Evolutionary conservation across 192 early-diverging fungal species (phyloP), one percentile per base, ranked within the genome.

Genomic region (Allomyces arbusculus): DNA sequence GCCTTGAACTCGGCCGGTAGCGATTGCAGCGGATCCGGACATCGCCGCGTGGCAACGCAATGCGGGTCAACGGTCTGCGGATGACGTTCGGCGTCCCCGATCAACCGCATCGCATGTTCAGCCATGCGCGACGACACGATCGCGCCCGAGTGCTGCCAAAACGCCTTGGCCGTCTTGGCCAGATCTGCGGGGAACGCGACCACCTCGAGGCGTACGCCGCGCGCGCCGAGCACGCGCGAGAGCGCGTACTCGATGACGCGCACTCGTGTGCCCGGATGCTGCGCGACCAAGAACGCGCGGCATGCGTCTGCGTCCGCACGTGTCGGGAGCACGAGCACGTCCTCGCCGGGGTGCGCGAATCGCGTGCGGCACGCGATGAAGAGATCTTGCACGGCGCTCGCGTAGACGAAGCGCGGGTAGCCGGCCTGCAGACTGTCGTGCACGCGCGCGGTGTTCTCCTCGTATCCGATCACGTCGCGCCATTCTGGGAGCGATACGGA

Each of bases 131-230:
- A 90, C 1, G 88, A 86, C 26, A 98, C 82, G 61, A 85, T 89
- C 61, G 90, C 89, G 25, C 95, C 95, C 8, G 90, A 73, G 73
- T 98, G 95, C 76, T 96, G 93, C 95, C 95, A 98, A 70, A 86
- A 95, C 77, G 83, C 84, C 72, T 97, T 95, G n/a, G 87, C 95
- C 45, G 90, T 69, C 14, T 76, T 63, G 61, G 81, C 82, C 43
- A 80, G 77, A 8, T 81, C 78, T 44, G 74, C 74, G 1, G 89
- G 88, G 71, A 95, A 91, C 61, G 95, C 67, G 12, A 92, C 82
- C 62, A 90, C 77, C 44, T 82, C 69, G 61, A 86, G 76, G 3
- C 76, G 76, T 22, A 75, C 68, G 19, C 74, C 67, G 64, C 76
- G 72, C 12, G 76, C 63, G 24, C 78, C 66, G 68, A 78, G 73